Percentiles rank a stretch among this genome's conserved stretches.
Evolutionary conservation across 331 rosid genomes (phyloP).

Genomic region (Prunus yedoensis): DNA sequence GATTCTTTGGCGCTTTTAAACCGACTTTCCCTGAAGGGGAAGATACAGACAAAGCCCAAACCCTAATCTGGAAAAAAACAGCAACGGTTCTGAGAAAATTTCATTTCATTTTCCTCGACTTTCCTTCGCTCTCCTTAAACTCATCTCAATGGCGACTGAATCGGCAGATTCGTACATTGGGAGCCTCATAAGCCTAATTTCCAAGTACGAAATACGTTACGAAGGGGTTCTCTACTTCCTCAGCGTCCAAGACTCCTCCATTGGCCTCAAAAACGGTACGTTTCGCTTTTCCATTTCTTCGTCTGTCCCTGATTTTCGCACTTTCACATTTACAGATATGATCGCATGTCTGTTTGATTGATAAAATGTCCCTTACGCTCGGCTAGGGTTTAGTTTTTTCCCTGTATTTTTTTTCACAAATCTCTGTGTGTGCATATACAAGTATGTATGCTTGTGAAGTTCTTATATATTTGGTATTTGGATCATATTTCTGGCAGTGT

Average conservation of each 20-base stretch:
- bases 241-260: conserved; percentile 48
- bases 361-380: neutral
- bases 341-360: neutral
- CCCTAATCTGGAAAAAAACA: conserved; percentile 5
- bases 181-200: conserved; percentile 56
- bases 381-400: neutral
- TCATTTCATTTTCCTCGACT: neutral
- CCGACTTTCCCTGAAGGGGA: neutral
- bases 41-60: neutral
- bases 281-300: neutral
- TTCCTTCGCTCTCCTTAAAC: neutral
- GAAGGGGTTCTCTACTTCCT: conserved; percentile 62
- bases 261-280: conserved; percentile 60
- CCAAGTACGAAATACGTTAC: conserved; percentile 72
- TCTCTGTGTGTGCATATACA: neutral
- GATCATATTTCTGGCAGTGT: neutral
- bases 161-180: conserved; percentile 56
- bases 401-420: neutral
- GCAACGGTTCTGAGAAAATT: conserved; percentile 9
- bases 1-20: no score
- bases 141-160: conserved; percentile 42
- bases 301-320: neutral
- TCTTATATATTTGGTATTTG: neutral
- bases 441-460: neutral
- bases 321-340: neutral